Evolutionary conservation across 208 protist species (phyloP).

Genomic region (Trypanosomatidae sp.): DNA sequence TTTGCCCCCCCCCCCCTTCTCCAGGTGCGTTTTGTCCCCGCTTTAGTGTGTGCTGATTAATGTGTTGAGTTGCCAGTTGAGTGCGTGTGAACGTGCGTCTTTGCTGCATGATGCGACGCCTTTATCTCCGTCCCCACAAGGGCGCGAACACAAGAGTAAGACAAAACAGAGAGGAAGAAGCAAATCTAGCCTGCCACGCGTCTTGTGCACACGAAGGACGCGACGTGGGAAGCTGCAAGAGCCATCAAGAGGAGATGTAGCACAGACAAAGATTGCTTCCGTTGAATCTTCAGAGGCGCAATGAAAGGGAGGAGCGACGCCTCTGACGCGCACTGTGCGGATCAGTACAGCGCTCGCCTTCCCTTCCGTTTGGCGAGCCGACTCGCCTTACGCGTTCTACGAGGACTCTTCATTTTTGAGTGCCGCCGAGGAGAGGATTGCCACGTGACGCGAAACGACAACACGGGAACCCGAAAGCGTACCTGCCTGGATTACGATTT

Average conservation of each 20-base stretch:
- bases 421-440: not conserved
- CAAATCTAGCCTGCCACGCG: not conserved
- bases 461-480: not conserved
- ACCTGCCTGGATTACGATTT: not conserved
- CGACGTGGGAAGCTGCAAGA: not conserved
- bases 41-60: not conserved
- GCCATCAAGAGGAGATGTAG: not conserved
- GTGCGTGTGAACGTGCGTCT: not conserved
- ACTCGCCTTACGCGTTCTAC: not conserved
- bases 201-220: not conserved
- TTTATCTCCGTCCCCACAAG: not conserved
- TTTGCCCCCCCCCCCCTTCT: not conserved
- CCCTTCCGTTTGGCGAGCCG: not conserved
- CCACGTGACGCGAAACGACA: not conserved
- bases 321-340: not conserved
- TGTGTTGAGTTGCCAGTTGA: not conserved
- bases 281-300: not conserved
- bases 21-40: not conserved
- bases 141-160: not conserved
- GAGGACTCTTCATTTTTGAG: not conserved
- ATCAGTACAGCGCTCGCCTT: not conserved
- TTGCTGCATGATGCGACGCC: not conserved
- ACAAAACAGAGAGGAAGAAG: not conserved
- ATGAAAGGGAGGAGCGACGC: not conserved
- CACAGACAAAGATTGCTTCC: not conserved